phyloP scores from a whole-genome alignment of 441 rosid species.

The Arabidopsis lyrata region DNA sequence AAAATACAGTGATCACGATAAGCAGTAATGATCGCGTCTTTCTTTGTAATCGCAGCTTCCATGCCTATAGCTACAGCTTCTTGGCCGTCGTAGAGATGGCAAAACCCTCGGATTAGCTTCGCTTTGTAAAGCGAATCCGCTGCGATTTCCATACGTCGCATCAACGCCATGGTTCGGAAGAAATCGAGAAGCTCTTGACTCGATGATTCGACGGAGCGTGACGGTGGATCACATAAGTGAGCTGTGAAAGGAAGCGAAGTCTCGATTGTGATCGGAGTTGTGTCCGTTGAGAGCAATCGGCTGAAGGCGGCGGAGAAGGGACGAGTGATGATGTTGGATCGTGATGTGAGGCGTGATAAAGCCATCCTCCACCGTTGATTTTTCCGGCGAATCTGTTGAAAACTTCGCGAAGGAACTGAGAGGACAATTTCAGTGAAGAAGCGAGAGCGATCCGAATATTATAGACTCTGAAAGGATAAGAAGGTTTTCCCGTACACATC shows the following conservation, averaged over 20 bases:
- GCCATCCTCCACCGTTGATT: slow-evolving; percentile 57
- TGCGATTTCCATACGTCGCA: slow-evolving; percentile 97
- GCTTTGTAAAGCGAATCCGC: slow-evolving; percentile 97
- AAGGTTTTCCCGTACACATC: neutral
- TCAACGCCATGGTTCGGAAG: slow-evolving; percentile 79
- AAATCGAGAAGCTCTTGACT: slow-evolving; percentile 49
- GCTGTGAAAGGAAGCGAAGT: slow-evolving; percentile 84
- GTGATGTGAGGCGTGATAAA: slow-evolving; percentile 55
- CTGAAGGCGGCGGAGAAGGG: slow-evolving; percentile 58
- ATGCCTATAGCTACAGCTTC: slow-evolving; percentile 92
- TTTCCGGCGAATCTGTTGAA: slow-evolving; percentile 14
- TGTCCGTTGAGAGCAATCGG: slow-evolving; percentile 60
- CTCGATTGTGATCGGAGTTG: slow-evolving; percentile 75
- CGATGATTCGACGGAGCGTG: slow-evolving; percentile 70
- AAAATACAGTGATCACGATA: slow-evolving; percentile 94
- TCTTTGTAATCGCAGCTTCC: slow-evolving; percentile 92
- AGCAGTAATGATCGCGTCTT: slow-evolving; percentile 84
- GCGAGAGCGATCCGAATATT: neutral
- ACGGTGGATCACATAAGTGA: slow-evolving; percentile 81
- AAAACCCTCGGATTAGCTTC: slow-evolving; percentile 95
- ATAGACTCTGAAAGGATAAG: slow-evolving; percentile 9
- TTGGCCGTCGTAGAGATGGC: slow-evolving; percentile 96
- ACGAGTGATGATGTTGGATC: slow-evolving; percentile 44
- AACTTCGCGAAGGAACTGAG: slow-evolving; percentile 2
- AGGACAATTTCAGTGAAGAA: slow-evolving; percentile 31